Evolutionary conservation across 2,329 filamentous ascomycete genomes (phyloP), one percentile per base, ranked within the genome.

Genomic region (Trichoderma gracile): DNA sequence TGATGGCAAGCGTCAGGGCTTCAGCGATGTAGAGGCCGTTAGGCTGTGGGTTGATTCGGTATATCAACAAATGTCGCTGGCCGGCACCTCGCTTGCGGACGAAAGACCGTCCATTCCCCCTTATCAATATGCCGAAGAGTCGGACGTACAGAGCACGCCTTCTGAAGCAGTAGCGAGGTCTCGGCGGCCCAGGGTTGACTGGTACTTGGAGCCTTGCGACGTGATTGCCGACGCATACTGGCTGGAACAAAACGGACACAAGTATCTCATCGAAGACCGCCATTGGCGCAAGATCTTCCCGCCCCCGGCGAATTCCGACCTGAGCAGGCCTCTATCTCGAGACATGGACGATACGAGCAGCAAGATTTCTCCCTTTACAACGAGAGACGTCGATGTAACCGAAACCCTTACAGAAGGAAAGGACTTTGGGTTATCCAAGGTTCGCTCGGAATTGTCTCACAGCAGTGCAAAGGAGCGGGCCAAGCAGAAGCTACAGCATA

Each of bases 211-310:
- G 50, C 91, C 94, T 0, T 88, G 91, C 63, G 93, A 98, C 73
- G 84, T 97, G 75, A 80, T 98, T 53, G 93, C 93, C 5, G 95
- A 99, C 78, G 83, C 90, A 1, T 92, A 93, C 72, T 99, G 95
- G 95, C 79, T 96, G 23, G 92, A 97, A 74, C 88, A 93, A 71
- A 86, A 85, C 38, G 81, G 89, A 65, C 93, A 97, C 76, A 96
- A 93, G 74, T 83, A 83, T 59, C 81, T 93, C 30, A 89, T 97
- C 47, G 91, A 96, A 73, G 90, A 97, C 75, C 86, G 88, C 15
- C 81, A 91, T 71, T 92, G 92, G 72, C 84, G 85, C 54, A 88
- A 85, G 64, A 86, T 97, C 15, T 96, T 91, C 67, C 82, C 86
- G 1, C 76, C 78, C 23, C 69, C 71, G 6, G 69, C 67, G n/a